Percentiles rank a stretch among this genome's conserved stretches.
phyloP scores from a whole-genome alignment of 352 stramenopile species.

The Achlya hypogyna region DNA sequence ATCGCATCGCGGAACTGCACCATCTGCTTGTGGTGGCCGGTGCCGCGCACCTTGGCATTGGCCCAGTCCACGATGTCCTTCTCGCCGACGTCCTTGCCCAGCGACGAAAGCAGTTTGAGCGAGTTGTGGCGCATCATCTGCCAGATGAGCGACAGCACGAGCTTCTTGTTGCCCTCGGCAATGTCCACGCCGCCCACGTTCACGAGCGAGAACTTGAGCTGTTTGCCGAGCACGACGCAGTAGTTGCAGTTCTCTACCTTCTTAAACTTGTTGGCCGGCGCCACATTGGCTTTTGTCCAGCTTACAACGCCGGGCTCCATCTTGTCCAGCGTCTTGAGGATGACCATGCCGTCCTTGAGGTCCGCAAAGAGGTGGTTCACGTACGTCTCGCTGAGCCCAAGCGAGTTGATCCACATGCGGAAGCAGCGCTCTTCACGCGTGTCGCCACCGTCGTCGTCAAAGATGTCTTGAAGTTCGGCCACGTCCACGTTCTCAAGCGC shows the following conservation, averaged over 20 bases:
- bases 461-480: slow-evolving; percentile 77
- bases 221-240: slow-evolving; percentile 78
- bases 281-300: slow-evolving; percentile 85
- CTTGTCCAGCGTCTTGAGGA: slow-evolving; percentile 86
- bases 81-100: slow-evolving; percentile 58
- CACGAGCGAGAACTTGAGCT: slow-evolving; percentile 83
- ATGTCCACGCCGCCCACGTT: slow-evolving; percentile 90
- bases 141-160: slow-evolving; percentile 91
- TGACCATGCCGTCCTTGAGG: slow-evolving; percentile 76
- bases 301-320: slow-evolving; percentile 82
- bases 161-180: slow-evolving; percentile 87
- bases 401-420: slow-evolving; percentile 90
- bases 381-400: slow-evolving; percentile 71
- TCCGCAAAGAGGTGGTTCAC: slow-evolving; percentile 87
- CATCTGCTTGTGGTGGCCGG: slow-evolving; percentile 71
- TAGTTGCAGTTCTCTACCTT: slow-evolving; percentile 88
- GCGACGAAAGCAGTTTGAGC: slow-evolving; percentile 67
- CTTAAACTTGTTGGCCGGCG: slow-evolving; percentile 86
- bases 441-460: slow-evolving; percentile 81
- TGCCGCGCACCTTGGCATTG: slow-evolving; percentile 71
- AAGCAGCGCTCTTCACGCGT: slow-evolving; percentile 85
- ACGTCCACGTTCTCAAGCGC: slow-evolving; percentile 76
- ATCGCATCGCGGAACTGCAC: slow-evolving; percentile 71
- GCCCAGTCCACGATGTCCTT: slow-evolving; percentile 78
- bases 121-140: slow-evolving; percentile 91